Evolutionary conservation across 352 stramenopile species (phyloP), one percentile per base, ranked within the genome.

Genomic region (Phytophthora hybrid): DNA sequence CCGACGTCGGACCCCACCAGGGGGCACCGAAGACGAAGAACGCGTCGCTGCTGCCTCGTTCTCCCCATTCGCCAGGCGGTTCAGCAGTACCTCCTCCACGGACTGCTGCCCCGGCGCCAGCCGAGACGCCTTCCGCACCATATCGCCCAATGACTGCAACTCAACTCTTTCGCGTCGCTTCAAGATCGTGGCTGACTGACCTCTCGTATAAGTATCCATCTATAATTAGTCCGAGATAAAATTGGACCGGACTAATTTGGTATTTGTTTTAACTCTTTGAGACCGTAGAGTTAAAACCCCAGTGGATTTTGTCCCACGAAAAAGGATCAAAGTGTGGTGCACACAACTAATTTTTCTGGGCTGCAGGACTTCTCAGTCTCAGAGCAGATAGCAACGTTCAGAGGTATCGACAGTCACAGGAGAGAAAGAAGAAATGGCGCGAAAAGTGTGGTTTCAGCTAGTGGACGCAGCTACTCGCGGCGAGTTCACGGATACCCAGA

Each of bases 21-120:
- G 9, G 18, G 46, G 58, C 53, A 69, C 32, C 11, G 55, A 49
- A 23, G 66, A 63, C 34, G 58, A 65, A 2, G 64, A 69, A 7
- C 63, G 56, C 8, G 4, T 32, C 31, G 32, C 39, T 11, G 7
- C 14, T 26, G 54, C 46, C 19, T 60, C 55, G 3, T 29, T 72
- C 6, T 63, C 53, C 14, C 53, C 63, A 65, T 76, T 79, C 4
- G 76, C 79, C 41, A 89, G 76, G 13, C 88, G 82, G 18, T 82
- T 66, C 10, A 93, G 71, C 52, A 95, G 41, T 19, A 95, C 74
- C 63, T 95, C 86, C 66, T 95, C 88, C 46, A 95, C 71, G 3
- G 85, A 92, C 69, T 75, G 88, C 62, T 74, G 72, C 39, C 77
- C 82, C 4, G 88, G 79, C n/a, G 81, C 69, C 59, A 95, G 77